Evolutionary conservation across 225 moss, liverwort and hornwort genomes (phyloP).

Genomic region (Polytrichum commune): DNA sequence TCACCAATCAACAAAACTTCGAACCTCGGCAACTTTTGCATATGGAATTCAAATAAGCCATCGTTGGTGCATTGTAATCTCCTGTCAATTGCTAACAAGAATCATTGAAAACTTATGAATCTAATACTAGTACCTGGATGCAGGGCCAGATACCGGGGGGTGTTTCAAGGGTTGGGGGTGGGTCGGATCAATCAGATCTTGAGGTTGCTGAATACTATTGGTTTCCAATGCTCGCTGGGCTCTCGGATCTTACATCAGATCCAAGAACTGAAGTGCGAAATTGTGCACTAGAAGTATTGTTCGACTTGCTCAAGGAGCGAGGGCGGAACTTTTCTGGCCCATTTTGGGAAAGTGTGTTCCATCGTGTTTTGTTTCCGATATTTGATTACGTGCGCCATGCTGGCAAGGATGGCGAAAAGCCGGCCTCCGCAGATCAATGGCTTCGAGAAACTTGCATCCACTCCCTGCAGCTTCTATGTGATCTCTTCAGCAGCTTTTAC

Average conservation of each 20-base stretch:
- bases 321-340: conserved; percentile 87
- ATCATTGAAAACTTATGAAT: too few relatives aligned
- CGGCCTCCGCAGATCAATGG: conserved; percentile 96
- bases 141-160: conserved; percentile 89
- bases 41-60: too few relatives aligned
- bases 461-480: conserved; percentile 93
- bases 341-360: conserved; percentile 99
- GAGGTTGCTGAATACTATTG: conserved; percentile 99
- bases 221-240: conserved; percentile 99
- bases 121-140: neutral
- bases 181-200: conserved; percentile 69
- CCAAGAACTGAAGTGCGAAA: conserved; percentile 95
- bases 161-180: conserved; percentile 64
- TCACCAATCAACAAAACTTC: too few relatives aligned
- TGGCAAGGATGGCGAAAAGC: conserved; percentile 97
- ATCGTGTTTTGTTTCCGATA: conserved; percentile 95
- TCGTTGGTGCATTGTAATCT: too few relatives aligned
- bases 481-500: conserved; percentile 98
- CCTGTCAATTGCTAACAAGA: too few relatives aligned
- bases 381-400: conserved; percentile 99
- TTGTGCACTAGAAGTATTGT: conserved; percentile 95
- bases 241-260: conserved; percentile 98
- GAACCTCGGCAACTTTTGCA: too few relatives aligned
- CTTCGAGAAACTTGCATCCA: conserved; percentile 98
- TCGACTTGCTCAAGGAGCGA: conserved; percentile 93